A percentile compares a stretch with the other conserved stretches of the same genome.
phyloP scores from a whole-genome alignment of 1,139 yeast species.

The Candida dubliniensis region DNA sequence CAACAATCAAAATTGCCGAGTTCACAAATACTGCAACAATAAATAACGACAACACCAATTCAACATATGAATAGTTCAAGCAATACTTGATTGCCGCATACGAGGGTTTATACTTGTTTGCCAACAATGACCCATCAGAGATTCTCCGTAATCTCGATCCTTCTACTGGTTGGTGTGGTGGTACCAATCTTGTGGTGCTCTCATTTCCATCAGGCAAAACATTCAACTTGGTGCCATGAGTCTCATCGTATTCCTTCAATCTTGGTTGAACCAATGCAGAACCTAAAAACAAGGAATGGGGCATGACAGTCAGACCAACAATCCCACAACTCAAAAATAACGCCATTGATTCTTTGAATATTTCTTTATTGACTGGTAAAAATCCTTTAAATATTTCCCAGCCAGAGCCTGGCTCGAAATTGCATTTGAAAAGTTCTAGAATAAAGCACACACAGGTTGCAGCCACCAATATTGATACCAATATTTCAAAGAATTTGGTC shows the following conservation, averaged over 20 bases:
- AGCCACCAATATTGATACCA: slow-evolving; percentile 62
- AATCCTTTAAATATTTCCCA: slow-evolving; percentile 54
- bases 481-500: slow-evolving; percentile 63
- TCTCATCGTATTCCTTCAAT: slow-evolving; percentile 60
- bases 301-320: slow-evolving; percentile 83
- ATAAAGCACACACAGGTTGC: slow-evolving; percentile 68
- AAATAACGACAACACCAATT: slow-evolving; percentile 63
- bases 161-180: slow-evolving; percentile 1
- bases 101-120: slow-evolving; percentile 58
- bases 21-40: slow-evolving; percentile 75
- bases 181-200: slow-evolving; percentile 21
- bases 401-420: slow-evolving; percentile 37
- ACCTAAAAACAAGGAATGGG: slow-evolving; percentile 73
- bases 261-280: slow-evolving; percentile 77
- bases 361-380: slow-evolving; percentile 50
- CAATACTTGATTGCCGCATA: slow-evolving; percentile 66
- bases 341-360: slow-evolving; percentile 57
- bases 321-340: slow-evolving; percentile 69
- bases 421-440: slow-evolving; percentile 56
- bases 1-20: slow-evolving; percentile 69
- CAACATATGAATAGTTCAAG: slow-evolving; percentile 62
- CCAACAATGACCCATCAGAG: slow-evolving; percentile 37
- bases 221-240: slow-evolving; percentile 32
- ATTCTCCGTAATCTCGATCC: slow-evolving; percentile 22
- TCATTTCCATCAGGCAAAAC: slow-evolving; percentile 1